These are phyloP conservation scores for Elymus sibiricus DNA, from an alignment of 176 grass and related monocot genomes.

Conservation along the genomic window DNA sequence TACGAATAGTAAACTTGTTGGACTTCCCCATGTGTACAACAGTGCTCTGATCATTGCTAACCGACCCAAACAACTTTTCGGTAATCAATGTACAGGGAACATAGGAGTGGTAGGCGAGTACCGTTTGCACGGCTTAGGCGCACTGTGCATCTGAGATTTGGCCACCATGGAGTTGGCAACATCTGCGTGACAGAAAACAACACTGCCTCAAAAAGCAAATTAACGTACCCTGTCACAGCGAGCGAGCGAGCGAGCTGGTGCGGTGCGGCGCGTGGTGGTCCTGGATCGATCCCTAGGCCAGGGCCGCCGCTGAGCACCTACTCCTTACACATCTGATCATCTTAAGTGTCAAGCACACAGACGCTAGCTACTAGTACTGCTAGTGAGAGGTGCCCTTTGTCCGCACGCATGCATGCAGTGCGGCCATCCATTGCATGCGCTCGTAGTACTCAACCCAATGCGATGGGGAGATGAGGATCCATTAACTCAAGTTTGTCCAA, in stretches of 20 bases:
- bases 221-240: constrained; percentile 28
- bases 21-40: too few relatives aligned
- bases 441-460: not conserved
- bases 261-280: constrained; percentile 16
- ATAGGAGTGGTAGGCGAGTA: not conserved
- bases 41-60: not conserved
- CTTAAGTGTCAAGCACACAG: constrained; percentile 32
- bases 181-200: constrained; percentile 32
- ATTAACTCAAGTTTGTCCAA: not conserved
- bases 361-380: constrained; percentile 1
- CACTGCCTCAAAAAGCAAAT: constrained; percentile 29
- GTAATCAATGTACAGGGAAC: not conserved
- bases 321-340: constrained; percentile 37
- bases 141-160: constrained; percentile 26
- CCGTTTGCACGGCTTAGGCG: not conserved
- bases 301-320: constrained; percentile 27
- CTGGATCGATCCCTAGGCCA: constrained; percentile 18
- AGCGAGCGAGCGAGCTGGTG: not conserved
- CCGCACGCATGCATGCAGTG: not conserved
- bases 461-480: not conserved
- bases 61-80: not conserved
- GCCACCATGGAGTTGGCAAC: constrained; percentile 6
- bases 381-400: constrained; percentile 38
- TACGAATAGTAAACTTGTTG: not conserved
- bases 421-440: not conserved